Base-by-base conservation (phyloP, 163 green algal species). In the Scenedesmus sp. region DNA sequence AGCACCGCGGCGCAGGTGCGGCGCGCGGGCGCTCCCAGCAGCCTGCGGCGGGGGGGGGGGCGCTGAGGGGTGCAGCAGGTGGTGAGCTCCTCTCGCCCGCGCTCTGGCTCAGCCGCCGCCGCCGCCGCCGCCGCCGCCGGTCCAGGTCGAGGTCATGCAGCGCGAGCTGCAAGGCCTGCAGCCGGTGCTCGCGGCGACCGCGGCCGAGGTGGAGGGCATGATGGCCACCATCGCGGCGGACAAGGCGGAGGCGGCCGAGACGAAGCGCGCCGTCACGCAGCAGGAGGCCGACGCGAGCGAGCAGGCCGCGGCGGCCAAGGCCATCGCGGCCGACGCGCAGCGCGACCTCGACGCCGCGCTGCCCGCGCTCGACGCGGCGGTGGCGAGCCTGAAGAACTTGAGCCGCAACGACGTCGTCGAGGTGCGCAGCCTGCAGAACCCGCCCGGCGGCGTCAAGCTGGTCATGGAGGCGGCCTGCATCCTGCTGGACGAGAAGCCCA, bases 401-500 rank as follows among this genome's bases (percentile, higher is more conserved):
- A 54, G 60, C 47, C 45, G 85, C 15, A 93, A 93, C 53, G 91
- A 96, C 50, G 80, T 94, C 15, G 86, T 91, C 60, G 87, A 92
- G 77, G 87, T 96, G 31, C 94, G 94, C 84, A 78, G 84, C 10
- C 74, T 95, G 78, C 62, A 81, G 24, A 96, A 95, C 70, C 92
- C 92, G 18, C 92, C 92, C 0, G 44, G 83, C 45, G 91, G 91
- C 26, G 92, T 96, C 4, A 92, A 92, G 83, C 83, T 95, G 54
- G 90, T 95, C 3, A 95, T 96, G 92, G 92, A 95, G 78, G 91
- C 89, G 2, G 88, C 85, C 3, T 97, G 92, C 86, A 95, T 96
- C 82, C 94, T 96, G 88, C 95, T 96, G 83, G 87, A 94, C 33
- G 86, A 94, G 81, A 95, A 95, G 83, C 90, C 92, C 33, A 93